Evolutionary conservation across 2,329 filamentous ascomycete species (phyloP), one percentile per base, ranked within the genome.

Genomic region (Phialophora expanda): DNA sequence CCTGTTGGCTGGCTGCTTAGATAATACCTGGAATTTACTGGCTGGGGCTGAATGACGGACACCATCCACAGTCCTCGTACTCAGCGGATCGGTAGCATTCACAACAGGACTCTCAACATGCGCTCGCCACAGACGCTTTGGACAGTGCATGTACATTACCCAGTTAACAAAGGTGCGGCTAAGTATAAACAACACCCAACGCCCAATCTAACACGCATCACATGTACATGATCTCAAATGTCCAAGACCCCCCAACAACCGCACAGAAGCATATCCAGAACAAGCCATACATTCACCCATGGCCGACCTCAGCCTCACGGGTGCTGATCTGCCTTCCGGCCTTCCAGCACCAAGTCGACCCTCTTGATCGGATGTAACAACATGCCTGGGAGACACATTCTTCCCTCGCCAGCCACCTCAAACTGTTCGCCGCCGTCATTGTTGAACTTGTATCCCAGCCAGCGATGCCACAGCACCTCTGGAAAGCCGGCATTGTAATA

Each of bases 371-470:
- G 93, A 83, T 97, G 93, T 69, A 97, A 79, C 68, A 97, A 79
- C 89, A 97, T 94, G 0, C 90, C 91, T 7, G 93, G 92, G 48
- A 97, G 80, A 79, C 93, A 97, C 92, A 97, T 96, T 66, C 93
- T 85, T 11, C 92, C 92, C 77, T 93, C 90, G 17, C 89, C 88
- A 3, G 84, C 84, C 67, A 85, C 77, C 78, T 95, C 92, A 71
- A 90, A 89, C 77, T 90, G 85, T 73, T 93, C 90, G 26, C 91
- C 92, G 11, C 90, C 90, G 63, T 91, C 89, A 70, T 91, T 90
- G 75, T 92, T 88, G 41, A 94, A 89, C 70, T 86, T 87, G 73
- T 94, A 87, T 1, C 93, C 93, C 41, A 97, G 80, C 94, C 94
- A 98, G 67, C 92, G 84, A 57, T 87, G 85, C 82, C 95, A 97